Percentiles rank a stretch among this genome's conserved stretches.
Evolutionary conservation across 495 filamentous ascomycete genomes (phyloP).

Genomic region (Amniculicola lignicola): DNA sequence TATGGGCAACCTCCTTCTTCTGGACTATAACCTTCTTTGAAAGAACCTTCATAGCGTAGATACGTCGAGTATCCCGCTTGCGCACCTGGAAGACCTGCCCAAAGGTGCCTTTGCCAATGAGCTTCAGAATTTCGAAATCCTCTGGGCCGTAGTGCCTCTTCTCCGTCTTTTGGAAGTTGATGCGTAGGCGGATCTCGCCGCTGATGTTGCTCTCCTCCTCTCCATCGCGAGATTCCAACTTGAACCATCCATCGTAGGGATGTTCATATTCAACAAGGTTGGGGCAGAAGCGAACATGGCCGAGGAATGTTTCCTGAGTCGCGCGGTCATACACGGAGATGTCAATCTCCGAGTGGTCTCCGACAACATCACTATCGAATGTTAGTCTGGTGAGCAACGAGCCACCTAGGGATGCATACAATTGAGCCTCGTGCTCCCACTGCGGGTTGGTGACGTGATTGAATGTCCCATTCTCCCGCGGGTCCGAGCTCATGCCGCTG

Average conservation of each 20-base stretch:
- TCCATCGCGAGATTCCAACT: slow-evolving; percentile 63
- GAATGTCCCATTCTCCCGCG: slow-evolving; percentile 57
- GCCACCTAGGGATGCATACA: slow-evolving; percentile 60
- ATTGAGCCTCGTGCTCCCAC: slow-evolving; percentile 93
- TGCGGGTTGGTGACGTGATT: slow-evolving; percentile 79
- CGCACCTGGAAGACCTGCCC: slow-evolving; percentile 99
- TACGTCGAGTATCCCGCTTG: slow-evolving; percentile 92
- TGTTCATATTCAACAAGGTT: slow-evolving; percentile 58
- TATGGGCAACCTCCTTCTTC: slow-evolving; percentile 98
- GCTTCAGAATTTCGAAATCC: slow-evolving; percentile 91
- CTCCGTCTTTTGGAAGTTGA: slow-evolving; percentile 82
- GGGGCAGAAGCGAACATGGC: slow-evolving; percentile 73
- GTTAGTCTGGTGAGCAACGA: slow-evolving; percentile 11
- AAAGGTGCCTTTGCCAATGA: slow-evolving; percentile 97
- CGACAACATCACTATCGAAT: slow-evolving; percentile 79
- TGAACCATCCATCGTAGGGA: slow-evolving; percentile 79
- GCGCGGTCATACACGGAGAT: slow-evolving; percentile 89
- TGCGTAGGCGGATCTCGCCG: slow-evolving; percentile 86
- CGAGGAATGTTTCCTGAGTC: slow-evolving; percentile 83
- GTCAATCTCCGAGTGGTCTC: slow-evolving; percentile 85
- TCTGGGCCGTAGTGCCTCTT: slow-evolving; percentile 93
- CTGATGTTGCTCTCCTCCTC: slow-evolving; percentile 68
- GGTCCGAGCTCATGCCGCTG: slow-evolving; percentile 56
- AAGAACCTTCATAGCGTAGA: slow-evolving; percentile 98
- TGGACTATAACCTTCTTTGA: slow-evolving; percentile 99